Base-by-base conservation (phyloP, 1,284 basidiomycete species). In the Puccinia coronata region DNA sequence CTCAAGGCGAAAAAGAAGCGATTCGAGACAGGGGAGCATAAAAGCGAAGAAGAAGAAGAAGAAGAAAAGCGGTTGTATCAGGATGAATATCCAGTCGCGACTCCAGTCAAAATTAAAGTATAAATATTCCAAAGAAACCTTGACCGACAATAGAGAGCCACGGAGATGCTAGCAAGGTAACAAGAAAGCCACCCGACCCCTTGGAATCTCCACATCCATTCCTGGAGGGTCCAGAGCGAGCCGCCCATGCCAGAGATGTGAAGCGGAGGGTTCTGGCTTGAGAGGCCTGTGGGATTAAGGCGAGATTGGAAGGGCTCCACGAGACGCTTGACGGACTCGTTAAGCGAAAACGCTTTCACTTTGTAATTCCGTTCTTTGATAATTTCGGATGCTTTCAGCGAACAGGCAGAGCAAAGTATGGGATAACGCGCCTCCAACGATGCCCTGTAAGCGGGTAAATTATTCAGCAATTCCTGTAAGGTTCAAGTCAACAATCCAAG, bases 341-440 rank as follows among this genome's bases (percentile, higher is more conserved):
- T 57, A 14, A 95, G 89, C 1, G 93, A 93, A 82, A 90, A 90
- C 5, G 91, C 90, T 47, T 93, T 92, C 4, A 93, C 93, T 90
- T 93, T 92, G 80, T 91, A 89, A 83, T 96, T 91, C 83, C 92
- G 91, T 82, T 89, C 89, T 70, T 88, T 87, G 74, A 97, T 91
- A 82, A 92, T 91, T 49, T 92, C 92, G 83, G 95, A 92, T 0
- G 96, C 93, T 0, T 89, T 89, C 0, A 92, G 92, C 47, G 90
- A 88, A 84, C 95, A 97, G 2, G 87, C 85, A 0, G 88, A 87
- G 85, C 95, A 97, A 23, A 96, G 91, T 1, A 92, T 92, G 18
- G 95, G 94, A 85, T 96, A 96, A 9, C 95, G 92, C 6, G 87
- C 83, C 84, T 95, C 90, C 34, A 96, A 88, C 0, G 91, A 92